Evolutionary conservation across 2,329 filamentous ascomycete genomes (phyloP), one percentile per base, ranked within the genome.

Genomic region (Aspergillus amoenus): DNA sequence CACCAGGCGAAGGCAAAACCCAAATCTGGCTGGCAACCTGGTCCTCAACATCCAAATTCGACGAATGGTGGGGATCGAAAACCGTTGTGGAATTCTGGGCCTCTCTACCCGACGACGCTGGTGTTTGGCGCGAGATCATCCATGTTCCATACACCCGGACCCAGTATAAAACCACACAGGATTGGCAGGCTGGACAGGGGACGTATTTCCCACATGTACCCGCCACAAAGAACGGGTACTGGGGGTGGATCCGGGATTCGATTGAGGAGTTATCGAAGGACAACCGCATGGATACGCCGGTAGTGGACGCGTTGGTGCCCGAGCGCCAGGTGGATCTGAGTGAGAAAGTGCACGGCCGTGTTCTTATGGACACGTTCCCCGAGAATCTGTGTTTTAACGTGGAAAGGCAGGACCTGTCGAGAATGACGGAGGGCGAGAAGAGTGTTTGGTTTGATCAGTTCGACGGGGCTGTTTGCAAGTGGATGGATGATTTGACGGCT

Each of bases 311-410:
- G 13, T 21, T 4, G 18, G 12, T 12, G 7, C 49, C 49, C 7
- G 3, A 15, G 2, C 39, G 17, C 2, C 27, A 30, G 27, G 27
- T 11, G 27, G 42, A 30, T 30, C 1, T 30, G 18, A 46, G 18
- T 2, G 24, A 17, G 43, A 46, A 46, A 12, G 32, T 61, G 4
- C 41, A n/a, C 7, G 24, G 17, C 2, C 54, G 54, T 2, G 57
- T 56, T 9, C 34, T 60, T 3, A 32, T 42, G 2, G 52, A 34
- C 1, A n/a, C 41, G 2, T 58, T 64, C 11, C 61, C 63, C 0
- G 55, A 64, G 3, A 65, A 66, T 24, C 40, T 66, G 4, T 59
- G 56, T 17, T 65, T 64, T 37, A 58, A 59, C 0, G 39, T 65
- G 15, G 63, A 65, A 27, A 59, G 63, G 0, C 63, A 66, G 34